Percentiles rank a stretch among this genome's conserved stretches.
phyloP scores from a whole-genome alignment of 305 asterid genomes.

The Stenogyne calaminthoides region DNA sequence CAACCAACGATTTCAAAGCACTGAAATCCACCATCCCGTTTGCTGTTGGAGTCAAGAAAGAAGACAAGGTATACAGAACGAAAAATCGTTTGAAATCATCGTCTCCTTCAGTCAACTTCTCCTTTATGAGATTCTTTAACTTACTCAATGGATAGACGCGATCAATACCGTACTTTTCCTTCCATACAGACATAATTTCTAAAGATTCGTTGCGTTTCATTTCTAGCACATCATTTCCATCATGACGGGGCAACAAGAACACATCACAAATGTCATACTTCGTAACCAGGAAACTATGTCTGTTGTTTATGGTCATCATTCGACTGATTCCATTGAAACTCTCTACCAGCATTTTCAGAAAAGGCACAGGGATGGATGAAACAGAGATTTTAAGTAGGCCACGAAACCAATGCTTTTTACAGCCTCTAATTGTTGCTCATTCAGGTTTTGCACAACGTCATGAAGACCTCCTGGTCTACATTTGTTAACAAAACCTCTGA shows the following conservation, averaged over 20 bases:
- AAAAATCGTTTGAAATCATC: neutral
- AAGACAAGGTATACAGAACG: neutral
- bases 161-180: neutral
- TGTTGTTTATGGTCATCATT: neutral
- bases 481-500: neutral
- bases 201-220: neutral
- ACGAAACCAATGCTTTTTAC: neutral
- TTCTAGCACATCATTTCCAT: neutral
- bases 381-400: neutral
- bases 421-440: neutral
- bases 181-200: neutral
- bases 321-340: conserved; percentile 3
- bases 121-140: neutral
- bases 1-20: neutral
- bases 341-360: neutral
- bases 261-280: neutral
- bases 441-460: neutral
- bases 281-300: neutral
- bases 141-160: neutral
- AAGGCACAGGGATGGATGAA: neutral
- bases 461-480: neutral
- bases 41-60: neutral
- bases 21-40: neutral
- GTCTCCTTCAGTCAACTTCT: neutral
- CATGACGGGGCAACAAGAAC: neutral